phyloP scores from a whole-genome alignment of 305 asterid genomes.

The Caryopteris hybrid region DNA sequence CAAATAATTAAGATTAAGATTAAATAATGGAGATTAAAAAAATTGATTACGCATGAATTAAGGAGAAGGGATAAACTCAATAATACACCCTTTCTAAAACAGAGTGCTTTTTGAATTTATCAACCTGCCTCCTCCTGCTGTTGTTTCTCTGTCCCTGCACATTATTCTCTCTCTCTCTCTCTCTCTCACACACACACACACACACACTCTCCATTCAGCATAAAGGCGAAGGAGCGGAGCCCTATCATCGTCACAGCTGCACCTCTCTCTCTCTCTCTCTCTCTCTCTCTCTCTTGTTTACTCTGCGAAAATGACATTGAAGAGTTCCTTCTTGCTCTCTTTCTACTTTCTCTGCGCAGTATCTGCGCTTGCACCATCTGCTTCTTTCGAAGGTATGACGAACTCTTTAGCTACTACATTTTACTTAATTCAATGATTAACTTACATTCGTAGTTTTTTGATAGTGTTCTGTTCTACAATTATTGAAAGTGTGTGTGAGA shows the following conservation, averaged over 20 bases:
- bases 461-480: background rate
- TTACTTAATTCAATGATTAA: too few species aligned
- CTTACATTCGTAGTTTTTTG: background rate
- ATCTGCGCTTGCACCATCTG: slow-evolving; percentile 22
- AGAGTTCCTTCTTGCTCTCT: slow-evolving; percentile 16
- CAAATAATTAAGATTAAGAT: background rate
- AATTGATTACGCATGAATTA: slow-evolving; percentile 22
- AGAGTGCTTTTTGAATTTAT: background rate
- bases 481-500: too few species aligned
- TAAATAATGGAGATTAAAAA: too few species aligned
- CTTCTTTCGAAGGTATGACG: slow-evolving; percentile 40
- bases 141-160: background rate
- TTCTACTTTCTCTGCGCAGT: slow-evolving; percentile 22
- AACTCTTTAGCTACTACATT: too few species aligned
- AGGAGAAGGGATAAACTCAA: too few species aligned
- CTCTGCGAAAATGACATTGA: slow-evolving; percentile 25
- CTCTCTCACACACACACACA: slow-evolving; percentile 7
- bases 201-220: background rate
- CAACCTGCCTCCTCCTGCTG: background rate
- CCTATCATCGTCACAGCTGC: background rate
- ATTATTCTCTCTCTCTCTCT: slow-evolving; percentile 5
- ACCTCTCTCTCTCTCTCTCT: background rate
- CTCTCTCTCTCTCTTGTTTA: background rate
- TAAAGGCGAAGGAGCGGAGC: slow-evolving; percentile 12
- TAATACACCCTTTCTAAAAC: background rate